Conservation (phyloP, 1,284 basidiomycete species). For the Amylostereum areolatum region DNA sequence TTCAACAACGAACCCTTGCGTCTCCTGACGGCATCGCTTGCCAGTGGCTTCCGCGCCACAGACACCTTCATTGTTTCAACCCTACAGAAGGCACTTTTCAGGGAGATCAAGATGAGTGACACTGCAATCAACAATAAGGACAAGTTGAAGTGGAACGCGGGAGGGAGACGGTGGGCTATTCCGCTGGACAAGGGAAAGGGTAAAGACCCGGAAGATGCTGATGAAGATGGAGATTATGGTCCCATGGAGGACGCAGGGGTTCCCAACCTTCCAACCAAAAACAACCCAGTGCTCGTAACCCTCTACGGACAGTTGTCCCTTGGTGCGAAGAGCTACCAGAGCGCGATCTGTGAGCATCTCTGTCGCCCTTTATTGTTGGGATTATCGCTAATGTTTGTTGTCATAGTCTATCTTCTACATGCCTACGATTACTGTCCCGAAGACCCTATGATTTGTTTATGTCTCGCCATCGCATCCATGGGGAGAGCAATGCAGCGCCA, state of each 20-base stretch:
- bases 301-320: conserved; percentile 89
- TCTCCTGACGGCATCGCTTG: conserved; percentile 65
- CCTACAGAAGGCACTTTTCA: conserved; percentile 75
- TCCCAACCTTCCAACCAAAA: conserved; percentile 51
- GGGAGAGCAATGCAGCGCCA: conserved; percentile 91
- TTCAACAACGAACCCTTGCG: conserved; percentile 82
- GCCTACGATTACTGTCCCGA: conserved; percentile 81
- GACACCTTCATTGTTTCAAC: conserved; percentile 73
- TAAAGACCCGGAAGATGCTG: conserved; percentile 30
- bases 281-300: conserved; percentile 69
- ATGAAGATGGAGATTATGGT: conserved; percentile 21
- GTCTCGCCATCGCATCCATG: conserved; percentile 77
- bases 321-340: conserved; percentile 82
- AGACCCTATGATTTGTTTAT: conserved; percentile 83
- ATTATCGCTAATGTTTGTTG: background rate
- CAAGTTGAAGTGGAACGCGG: conserved; percentile 49
- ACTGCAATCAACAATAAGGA: conserved; percentile 57
- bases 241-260: conserved; percentile 16
- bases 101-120: conserved; percentile 69
- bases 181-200: conserved; percentile 19
- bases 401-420: conserved; percentile 79
- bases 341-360: conserved; percentile 73
- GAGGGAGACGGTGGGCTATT: conserved; percentile 45
- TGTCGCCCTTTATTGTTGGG: conserved; percentile 4
- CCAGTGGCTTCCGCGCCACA: conserved; percentile 59